Base-by-base conservation (phyloP, 805 yeast genomes). In the Saturnispora sanitii region DNA sequence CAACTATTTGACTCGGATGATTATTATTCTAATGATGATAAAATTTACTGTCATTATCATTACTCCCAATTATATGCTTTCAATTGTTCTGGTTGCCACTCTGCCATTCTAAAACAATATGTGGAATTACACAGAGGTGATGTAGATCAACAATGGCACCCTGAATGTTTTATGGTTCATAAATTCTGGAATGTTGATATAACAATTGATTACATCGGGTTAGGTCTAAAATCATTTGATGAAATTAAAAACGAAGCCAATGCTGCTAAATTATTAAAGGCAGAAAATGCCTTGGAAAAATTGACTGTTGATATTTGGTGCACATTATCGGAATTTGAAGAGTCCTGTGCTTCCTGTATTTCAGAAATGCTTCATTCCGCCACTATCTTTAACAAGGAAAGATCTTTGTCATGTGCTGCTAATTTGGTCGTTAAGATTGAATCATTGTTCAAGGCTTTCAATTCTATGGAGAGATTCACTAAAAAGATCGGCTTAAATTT, bases 91-190 rank as follows among this genome's bases (percentile, higher is more conserved):
- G 96, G 97, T 25, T 92, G 99, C 63, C 73, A 79, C 43, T 79
- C 84, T 28, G 84, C 96, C 1, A 92, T 94, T 39, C 73, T 94
- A 28, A 87, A 87, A 56, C 97, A 92, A 56, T 92, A 87, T 60
- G 95, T 90, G 28, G 96, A 90, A 59, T 77, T 90, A 34, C 84
- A 77, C 45, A 71, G 92, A 50, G 95, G 96, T 38, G 96, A 96
- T 18, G 73, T 80, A 50, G 81, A 83, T 44, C 95, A 88, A 58
- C 94, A 86, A 57, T 92, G 99, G 99, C 99, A 92, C 61, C 97
- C 96, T 2, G 97, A 94, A 58, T 92, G 99, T 66, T 92, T 87
- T 57, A 94, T 94, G 87, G 94, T 92, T 36, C 88, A 83, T 65
- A 88, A 88, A 60, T 88, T 86, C 54, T 92, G 98, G 98, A 87